phyloP scores from a whole-genome alignment of 1,284 basidiomycete genomes.

The Pseudozyma tsukubaensis region DNA sequence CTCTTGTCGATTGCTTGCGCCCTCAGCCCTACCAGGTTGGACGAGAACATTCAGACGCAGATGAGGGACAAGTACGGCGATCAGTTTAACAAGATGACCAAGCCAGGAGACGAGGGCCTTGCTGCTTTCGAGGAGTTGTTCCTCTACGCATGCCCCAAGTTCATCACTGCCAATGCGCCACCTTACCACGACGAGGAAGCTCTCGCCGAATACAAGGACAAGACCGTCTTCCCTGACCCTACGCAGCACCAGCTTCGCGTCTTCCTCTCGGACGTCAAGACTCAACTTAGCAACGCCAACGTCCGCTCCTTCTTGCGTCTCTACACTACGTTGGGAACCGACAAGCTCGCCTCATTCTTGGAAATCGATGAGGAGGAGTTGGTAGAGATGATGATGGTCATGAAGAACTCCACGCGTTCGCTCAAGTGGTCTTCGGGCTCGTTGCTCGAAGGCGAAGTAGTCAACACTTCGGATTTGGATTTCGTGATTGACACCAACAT shows the following conservation, averaged over 20 bases:
- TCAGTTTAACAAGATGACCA: slow-evolving; percentile 84
- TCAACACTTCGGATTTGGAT: slow-evolving; percentile 91
- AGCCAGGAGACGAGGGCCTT: slow-evolving; percentile 76
- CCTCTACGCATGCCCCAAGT: slow-evolving; percentile 93
- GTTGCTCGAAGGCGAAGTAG: slow-evolving; percentile 84
- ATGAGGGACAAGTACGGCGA: slow-evolving; percentile 94
- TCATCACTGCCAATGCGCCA: slow-evolving; percentile 87
- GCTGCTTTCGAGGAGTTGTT: slow-evolving; percentile 93
- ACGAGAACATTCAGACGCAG: slow-evolving; percentile 92
- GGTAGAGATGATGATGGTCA: slow-evolving; percentile 94
- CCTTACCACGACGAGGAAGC: slow-evolving; percentile 86
- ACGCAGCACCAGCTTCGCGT: slow-evolving; percentile 84
- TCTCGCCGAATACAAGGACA: slow-evolving; percentile 74
- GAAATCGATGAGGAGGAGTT: slow-evolving; percentile 89
- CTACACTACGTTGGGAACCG: slow-evolving; percentile 91
- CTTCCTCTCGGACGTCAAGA: slow-evolving; percentile 82
- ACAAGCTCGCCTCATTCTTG: slow-evolving; percentile 90
- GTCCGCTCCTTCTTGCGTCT: slow-evolving; percentile 92
- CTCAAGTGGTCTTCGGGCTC: slow-evolving; percentile 76
- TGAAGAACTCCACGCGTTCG: slow-evolving; percentile 80
- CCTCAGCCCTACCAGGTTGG: slow-evolving; percentile 84
- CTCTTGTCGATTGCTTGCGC: slow-evolving; percentile 92
- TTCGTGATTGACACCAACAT: slow-evolving; percentile 95
- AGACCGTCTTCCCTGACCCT: slow-evolving; percentile 75
- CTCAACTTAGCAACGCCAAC: slow-evolving; percentile 82